Conservation (phyloP, 108 stramenopile genomes). For the Pseudonitzschia pungens region DNA sequence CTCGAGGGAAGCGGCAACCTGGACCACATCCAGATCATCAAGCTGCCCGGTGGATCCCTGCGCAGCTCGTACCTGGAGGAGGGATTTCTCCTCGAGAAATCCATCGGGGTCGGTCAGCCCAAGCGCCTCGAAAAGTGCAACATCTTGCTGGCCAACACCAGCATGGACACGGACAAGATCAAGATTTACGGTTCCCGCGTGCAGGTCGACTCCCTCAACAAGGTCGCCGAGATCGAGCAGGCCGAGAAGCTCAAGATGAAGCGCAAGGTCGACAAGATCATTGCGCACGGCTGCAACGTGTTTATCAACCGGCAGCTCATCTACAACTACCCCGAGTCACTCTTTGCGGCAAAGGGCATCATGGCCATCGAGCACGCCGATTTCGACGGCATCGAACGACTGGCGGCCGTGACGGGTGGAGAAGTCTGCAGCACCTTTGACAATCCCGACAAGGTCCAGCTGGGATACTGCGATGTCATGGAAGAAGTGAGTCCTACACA, state of each 20-base stretch:
- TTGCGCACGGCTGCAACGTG: conserved; percentile 95
- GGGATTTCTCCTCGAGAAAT: conserved; percentile 97
- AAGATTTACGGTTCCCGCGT: conserved; percentile 99
- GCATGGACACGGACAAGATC: conserved; percentile 99
- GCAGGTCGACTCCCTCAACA: conserved; percentile 91
- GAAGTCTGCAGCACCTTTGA: conserved; percentile 98
- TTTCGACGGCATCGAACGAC: conserved; percentile 98
- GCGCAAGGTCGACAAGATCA: conserved; percentile 96
- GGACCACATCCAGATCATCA: conserved; percentile 97
- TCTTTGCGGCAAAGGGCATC: conserved; percentile 94
- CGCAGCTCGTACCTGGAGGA: conserved; percentile 96
- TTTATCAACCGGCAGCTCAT: conserved; percentile 99
- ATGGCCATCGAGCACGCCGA: conserved; percentile 99
- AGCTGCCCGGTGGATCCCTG: conserved; percentile 94
- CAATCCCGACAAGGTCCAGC: conserved; percentile 91
- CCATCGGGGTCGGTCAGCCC: conserved; percentile 96
- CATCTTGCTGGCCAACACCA: conserved; percentile 97
- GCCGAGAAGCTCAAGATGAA: conserved; percentile 99
- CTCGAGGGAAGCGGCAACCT: conserved; percentile 90
- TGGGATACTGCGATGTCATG: conserved; percentile 92
- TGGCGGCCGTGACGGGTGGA: conserved; percentile 95
- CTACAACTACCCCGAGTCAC: conserved; percentile 97
- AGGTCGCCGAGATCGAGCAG: conserved; percentile 99
- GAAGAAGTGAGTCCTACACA: conserved; percentile 59
- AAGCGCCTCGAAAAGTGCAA: conserved; percentile 94